phyloP scores from a whole-genome alignment of 179 eudicot species.

The Corrigiola litoralis region DNA sequence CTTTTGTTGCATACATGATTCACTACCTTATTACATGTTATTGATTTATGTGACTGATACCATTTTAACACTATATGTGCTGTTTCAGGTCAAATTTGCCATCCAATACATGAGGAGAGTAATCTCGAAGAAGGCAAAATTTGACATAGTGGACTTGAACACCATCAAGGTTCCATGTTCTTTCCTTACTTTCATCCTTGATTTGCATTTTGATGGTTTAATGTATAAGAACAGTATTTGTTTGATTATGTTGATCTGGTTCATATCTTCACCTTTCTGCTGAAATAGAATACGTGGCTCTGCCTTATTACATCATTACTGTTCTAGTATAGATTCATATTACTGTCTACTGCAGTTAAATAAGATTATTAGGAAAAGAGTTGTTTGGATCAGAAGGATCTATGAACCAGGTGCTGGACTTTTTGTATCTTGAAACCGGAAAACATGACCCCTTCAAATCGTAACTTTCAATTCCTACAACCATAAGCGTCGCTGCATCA shows the following conservation, averaged over 20 bases:
- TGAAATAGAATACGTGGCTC: background rate
- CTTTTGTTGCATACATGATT: background rate
- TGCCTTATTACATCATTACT: background rate
- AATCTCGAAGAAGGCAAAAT: slow-evolving; percentile 85
- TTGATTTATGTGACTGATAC: background rate
- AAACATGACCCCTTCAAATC: too few relatives aligned
- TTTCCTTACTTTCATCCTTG: slow-evolving; percentile 3
- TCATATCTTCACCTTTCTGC: background rate
- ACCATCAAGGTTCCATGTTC: slow-evolving; percentile 64
- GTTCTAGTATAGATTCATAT: background rate
- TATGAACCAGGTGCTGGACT: background rate
- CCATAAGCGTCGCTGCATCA: too few relatives aligned
- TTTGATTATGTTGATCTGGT: background rate
- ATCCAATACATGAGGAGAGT: slow-evolving; percentile 97
- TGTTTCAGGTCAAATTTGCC: slow-evolving; percentile 83
- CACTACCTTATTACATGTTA: background rate
- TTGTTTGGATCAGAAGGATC: background rate
- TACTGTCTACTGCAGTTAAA: background rate
- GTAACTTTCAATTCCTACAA: too few relatives aligned
- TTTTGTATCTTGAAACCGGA: too few relatives aligned
- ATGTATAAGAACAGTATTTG: background rate
- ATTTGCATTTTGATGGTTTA: background rate
- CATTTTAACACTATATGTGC: background rate
- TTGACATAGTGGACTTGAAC: slow-evolving; percentile 81
- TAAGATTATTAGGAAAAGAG: background rate